Evolutionary conservation across 768 basidiomycete genomes (phyloP).

Genomic region (Neoboletus magnificus): DNA sequence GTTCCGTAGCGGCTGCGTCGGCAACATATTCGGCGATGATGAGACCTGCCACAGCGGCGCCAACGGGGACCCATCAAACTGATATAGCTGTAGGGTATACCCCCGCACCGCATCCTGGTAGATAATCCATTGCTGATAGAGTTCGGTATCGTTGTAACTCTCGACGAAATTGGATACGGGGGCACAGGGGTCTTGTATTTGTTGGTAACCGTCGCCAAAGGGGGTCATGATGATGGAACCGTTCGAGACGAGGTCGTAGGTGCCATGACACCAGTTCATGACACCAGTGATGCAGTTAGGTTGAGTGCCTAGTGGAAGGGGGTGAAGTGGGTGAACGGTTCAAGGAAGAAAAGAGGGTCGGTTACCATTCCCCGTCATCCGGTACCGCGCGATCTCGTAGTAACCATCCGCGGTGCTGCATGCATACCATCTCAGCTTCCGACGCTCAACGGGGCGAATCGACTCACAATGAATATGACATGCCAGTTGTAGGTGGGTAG

Average conservation of each 20-base stretch:
- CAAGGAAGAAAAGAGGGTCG: not conserved
- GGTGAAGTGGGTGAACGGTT: not conserved
- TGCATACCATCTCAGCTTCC: not conserved
- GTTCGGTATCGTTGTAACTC: constrained; percentile 72
- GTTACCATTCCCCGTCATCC: constrained; percentile 82
- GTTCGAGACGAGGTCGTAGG: constrained; percentile 60
- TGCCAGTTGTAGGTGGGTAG: constrained; percentile 83
- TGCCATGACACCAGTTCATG: constrained; percentile 89
- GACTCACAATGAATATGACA: constrained; percentile 85
- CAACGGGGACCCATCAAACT: constrained; percentile 73
- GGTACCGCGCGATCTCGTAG: constrained; percentile 90
- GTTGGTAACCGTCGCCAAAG: constrained; percentile 87
- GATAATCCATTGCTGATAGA: constrained; percentile 66
- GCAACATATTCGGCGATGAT: constrained; percentile 82
- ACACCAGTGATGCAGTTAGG: constrained; percentile 89
- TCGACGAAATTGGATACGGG: constrained; percentile 87
- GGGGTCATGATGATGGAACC: constrained; percentile 77
- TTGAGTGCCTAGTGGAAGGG: constrained; percentile 54
- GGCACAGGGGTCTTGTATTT: constrained; percentile 91
- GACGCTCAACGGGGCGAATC: not conserved
- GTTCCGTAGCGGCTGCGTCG: constrained; percentile 64
- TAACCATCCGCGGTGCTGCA: constrained; percentile 64
- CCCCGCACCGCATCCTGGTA: constrained; percentile 59
- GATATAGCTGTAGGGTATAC: constrained; percentile 72
- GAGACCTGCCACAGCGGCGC: constrained; percentile 68